Percentiles rank a stretch among this genome's conserved stretches.
phyloP scores from a whole-genome alignment of 2,329 filamentous ascomycete genomes.

The Lachnellula cervina region DNA sequence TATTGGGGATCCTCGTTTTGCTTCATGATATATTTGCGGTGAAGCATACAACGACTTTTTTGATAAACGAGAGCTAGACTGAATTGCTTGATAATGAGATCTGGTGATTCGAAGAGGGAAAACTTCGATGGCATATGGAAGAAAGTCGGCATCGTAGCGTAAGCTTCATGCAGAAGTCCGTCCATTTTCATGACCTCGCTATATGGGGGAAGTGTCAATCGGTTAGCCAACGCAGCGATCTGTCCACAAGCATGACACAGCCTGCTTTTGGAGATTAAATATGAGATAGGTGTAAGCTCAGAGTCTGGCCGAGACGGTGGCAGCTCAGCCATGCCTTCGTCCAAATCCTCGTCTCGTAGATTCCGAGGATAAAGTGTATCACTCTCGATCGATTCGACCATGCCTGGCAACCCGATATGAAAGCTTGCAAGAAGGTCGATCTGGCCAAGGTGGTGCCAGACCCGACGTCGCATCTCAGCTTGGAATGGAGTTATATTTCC shows the following conservation, averaged over 20 bases:
- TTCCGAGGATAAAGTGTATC: conserved; percentile 60
- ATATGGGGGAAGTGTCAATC: conserved; percentile 44
- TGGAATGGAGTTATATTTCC: conserved; percentile 60
- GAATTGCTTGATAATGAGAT: conserved; percentile 48
- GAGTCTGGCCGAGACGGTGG: conserved; percentile 52
- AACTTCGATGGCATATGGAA: conserved; percentile 47
- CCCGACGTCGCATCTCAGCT: conserved; percentile 65
- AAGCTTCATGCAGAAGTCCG: conserved; percentile 40
- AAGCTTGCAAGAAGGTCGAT: conserved; percentile 62
- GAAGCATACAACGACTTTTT: conserved; percentile 51
- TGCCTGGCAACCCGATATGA: conserved; percentile 62
- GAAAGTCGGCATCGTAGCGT: conserved; percentile 42
- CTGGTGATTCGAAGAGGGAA: conserved; percentile 44
- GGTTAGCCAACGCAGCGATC: conserved; percentile 47
- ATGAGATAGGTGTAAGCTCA: conserved; percentile 56
- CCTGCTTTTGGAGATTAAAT: conserved; percentile 47
- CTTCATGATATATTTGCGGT: conserved; percentile 48
- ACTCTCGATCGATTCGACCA: conserved; percentile 58
- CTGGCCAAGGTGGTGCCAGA: conserved; percentile 52
- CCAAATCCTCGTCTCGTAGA: conserved; percentile 61
- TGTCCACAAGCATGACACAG: conserved; percentile 46
- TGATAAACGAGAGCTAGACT: conserved; percentile 49
- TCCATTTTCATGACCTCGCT: conserved; percentile 47
- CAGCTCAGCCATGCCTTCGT: conserved; percentile 47
- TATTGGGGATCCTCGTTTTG: conserved; percentile 40